A percentile compares a stretch with the other conserved stretches of the same genome.
Conservation (phyloP, 1,284 basidiomycete genomes). For the Cutaneotrichosporon spelunceum region DNA sequence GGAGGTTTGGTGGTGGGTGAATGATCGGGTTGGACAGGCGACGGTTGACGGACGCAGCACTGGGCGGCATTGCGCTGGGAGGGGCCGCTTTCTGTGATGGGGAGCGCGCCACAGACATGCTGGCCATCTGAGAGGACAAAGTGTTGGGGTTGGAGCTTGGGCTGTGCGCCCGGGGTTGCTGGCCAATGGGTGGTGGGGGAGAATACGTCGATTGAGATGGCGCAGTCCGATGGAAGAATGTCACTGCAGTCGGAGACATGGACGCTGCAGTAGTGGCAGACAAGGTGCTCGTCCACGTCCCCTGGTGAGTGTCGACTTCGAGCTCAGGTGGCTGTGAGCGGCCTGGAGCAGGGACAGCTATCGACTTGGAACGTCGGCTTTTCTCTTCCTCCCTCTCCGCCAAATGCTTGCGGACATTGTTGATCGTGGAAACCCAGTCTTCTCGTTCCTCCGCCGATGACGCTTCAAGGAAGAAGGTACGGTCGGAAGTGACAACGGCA, state of each 20-base stretch:
- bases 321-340: neutral
- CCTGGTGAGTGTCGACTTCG: constrained; percentile 29
- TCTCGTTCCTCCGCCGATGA: constrained; percentile 67
- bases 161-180: neutral
- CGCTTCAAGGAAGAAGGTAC: constrained; percentile 93
- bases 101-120: constrained; percentile 11
- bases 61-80: constrained; percentile 6
- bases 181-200: neutral
- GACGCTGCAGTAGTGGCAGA: constrained; percentile 4
- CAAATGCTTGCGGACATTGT: constrained; percentile 67
- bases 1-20: constrained; percentile 6
- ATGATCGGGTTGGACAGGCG: constrained; percentile 13
- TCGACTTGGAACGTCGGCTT: constrained; percentile 4
- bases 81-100: constrained; percentile 2
- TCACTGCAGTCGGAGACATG: neutral
- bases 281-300: constrained; percentile 30
- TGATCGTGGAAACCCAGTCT: constrained; percentile 80
- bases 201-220: neutral
- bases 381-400: constrained; percentile 50
- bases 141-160: neutral
- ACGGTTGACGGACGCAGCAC: constrained; percentile 16
- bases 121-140: constrained; percentile 3
- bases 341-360: constrained; percentile 4
- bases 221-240: neutral
- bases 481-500: constrained; percentile 82